Evolutionary conservation across 768 basidiomycete genomes (phyloP), one percentile per base, ranked within the genome.

Genomic region (Steccherinum ochraceum): DNA sequence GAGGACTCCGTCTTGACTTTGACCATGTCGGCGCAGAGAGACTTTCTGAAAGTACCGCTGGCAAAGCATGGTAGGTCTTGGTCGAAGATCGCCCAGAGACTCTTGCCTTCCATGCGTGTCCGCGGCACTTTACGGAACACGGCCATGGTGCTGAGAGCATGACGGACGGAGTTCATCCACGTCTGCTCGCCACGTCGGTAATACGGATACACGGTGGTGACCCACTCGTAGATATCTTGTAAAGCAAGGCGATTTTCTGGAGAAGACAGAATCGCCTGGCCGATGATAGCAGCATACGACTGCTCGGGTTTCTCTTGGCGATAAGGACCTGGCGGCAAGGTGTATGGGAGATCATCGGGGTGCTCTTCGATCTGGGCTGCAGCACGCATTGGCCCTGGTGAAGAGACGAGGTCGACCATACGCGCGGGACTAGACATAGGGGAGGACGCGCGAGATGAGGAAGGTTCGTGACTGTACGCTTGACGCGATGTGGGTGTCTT

Each of bases 161-260:
- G 94, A n/a, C 95, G 81, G 53, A 98, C 92, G 50, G 92, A 94
- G 67, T 96, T 96, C 83, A 94, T 93, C 95, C 95, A 98, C 4
- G 93, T 95, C 3, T 86, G 80, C 60, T 97, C 93, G 19, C 87
- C 86, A 52, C 89, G 86, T 67, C 92, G 91, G 71, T 91, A 99
- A 63, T 85, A 84, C 5, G 96, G 94, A 68, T 93, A 94, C 7
- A 90, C 89, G 40, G 87, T 89, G 43, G 90, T 91, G 61, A 99
- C 94, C 79, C 82, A 99, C 63, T 90, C 86, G 62, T 98, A 98
- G 56, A 99, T 96, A 65, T 98, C 93, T 64, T 94, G 89, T 21
- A 98, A 75, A 2, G 92, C 92, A 47, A 97, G 82, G 48, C 88
- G 84, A 58, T 89, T 86, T 24, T 86, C 80, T 1, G 81, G 77